phyloP scores from a whole-genome alignment of 2,329 filamentous ascomycete species.

The Pseudophaeomoniella oleicola region DNA sequence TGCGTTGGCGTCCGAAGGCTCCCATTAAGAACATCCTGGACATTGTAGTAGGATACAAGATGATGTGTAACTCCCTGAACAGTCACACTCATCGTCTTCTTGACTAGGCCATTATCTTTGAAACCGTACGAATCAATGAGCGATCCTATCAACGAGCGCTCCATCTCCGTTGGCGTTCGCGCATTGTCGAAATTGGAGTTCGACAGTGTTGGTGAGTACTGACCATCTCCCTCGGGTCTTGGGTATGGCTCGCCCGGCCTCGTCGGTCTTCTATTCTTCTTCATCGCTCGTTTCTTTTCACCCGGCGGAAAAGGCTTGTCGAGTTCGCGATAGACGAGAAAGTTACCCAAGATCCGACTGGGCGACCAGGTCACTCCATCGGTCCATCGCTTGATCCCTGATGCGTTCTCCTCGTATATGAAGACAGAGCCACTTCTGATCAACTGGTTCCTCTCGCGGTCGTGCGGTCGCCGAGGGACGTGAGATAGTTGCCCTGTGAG shows the following conservation, averaged over 20 bases:
- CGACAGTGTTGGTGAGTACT: conserved; percentile 24
- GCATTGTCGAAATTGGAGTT: conserved; percentile 20
- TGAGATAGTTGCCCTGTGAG: conserved; percentile 56
- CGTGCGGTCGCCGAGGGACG: conserved; percentile 71
- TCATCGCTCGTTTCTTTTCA: conserved; percentile 73
- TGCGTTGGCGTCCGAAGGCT: conserved; percentile 43
- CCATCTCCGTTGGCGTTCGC: conserved; percentile 26
- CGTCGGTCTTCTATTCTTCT: conserved; percentile 41
- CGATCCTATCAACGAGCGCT: conserved; percentile 59
- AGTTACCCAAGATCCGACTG: conserved; percentile 71
- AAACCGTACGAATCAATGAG: conserved; percentile 83
- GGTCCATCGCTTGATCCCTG: conserved; percentile 88
- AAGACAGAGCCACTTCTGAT: conserved; percentile 78
- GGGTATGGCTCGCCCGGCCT: conserved; percentile 39
- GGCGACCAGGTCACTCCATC: conserved; percentile 87
- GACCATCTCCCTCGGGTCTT: conserved; percentile 17
- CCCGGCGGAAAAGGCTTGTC: conserved; percentile 64
- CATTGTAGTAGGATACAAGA: conserved; percentile 75
- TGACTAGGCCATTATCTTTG: conserved; percentile 67
- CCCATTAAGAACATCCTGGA: conserved; percentile 60
- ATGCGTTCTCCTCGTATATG: conserved; percentile 82
- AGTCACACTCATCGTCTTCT: conserved; percentile 81
- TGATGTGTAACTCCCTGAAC: conserved; percentile 66
- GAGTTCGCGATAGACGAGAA: conserved; percentile 72
- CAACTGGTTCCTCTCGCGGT: conserved; percentile 61